These are phyloP conservation scores for Gossypium gossypioides DNA, from an alignment of 441 rosid species.

Conservation along the genomic window DNA sequence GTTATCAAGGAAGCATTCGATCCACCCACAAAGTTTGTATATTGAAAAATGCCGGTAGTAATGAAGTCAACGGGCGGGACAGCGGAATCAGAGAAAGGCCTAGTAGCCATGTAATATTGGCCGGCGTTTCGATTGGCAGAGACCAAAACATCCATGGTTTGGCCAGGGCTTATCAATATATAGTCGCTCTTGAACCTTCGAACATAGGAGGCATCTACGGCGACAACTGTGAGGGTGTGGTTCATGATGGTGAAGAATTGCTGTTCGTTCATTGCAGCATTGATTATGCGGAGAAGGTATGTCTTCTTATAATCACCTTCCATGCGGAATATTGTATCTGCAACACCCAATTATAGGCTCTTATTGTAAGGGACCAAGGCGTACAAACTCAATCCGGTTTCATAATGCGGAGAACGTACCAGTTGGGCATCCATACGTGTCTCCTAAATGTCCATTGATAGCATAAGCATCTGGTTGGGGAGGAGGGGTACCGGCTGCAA, in stretches of 20 bases:
- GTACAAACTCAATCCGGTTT: neutral
- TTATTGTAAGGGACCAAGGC: neutral
- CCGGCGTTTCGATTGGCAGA: conserved; percentile 26
- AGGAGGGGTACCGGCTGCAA: conserved; percentile 12
- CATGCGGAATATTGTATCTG: conserved; percentile 7
- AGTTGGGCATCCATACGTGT: conserved; percentile 25
- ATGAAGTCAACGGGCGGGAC: neutral
- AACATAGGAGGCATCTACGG: conserved; percentile 23
- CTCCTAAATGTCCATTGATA: conserved; percentile 43
- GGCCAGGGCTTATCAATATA: conserved; percentile 23
- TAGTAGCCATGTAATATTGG: conserved; percentile 22
- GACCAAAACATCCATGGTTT: conserved; percentile 28
- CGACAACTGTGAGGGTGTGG: conserved; percentile 21
- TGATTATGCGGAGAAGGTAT: conserved; percentile 23
- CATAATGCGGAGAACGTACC: neutral
- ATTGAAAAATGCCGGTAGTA: neutral
- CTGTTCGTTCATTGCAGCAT: conserved; percentile 20
- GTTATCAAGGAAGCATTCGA: conserved; percentile 2
- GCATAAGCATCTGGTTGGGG: conserved; percentile 27
- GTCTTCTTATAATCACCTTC: conserved; percentile 18
- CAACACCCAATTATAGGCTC: neutral
- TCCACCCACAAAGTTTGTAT: neutral
- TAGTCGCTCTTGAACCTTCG: conserved; percentile 15
- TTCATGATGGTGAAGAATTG: conserved; percentile 20
- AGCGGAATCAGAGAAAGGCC: neutral